These are phyloP conservation scores for Colletotrichum incanum DNA, from an alignment of 2,329 filamentous ascomycete genomes.

Conservation along the genomic window DNA sequence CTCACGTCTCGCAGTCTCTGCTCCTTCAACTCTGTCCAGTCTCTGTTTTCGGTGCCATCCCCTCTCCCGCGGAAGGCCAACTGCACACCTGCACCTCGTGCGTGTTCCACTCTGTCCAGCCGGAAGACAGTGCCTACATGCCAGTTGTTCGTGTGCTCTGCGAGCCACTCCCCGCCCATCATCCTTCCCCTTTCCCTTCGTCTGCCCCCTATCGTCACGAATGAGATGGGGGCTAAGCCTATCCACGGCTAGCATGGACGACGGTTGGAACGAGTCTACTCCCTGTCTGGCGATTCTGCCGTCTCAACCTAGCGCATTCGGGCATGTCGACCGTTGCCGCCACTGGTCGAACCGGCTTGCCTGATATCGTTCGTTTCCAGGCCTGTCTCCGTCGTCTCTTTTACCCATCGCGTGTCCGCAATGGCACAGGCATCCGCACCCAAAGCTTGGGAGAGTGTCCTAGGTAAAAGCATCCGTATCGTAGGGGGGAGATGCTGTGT, in stretches of 20 bases:
- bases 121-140: not conserved
- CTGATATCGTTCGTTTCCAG: constrained; percentile 26
- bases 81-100: not conserved
- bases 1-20: not conserved
- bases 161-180: not conserved
- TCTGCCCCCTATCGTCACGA: constrained; percentile 8
- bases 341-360: constrained; percentile 8
- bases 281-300: constrained; percentile 30
- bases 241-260: constrained; percentile 9
- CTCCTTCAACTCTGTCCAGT: not conserved
- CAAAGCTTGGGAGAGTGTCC: not conserved
- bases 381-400: constrained; percentile 1
- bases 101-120: too few species aligned
- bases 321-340: constrained; percentile 28
- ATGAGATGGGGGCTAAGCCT: constrained; percentile 20
- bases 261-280: constrained; percentile 31
- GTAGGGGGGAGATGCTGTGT: not conserved
- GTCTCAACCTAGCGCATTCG: constrained; percentile 13
- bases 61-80: not conserved
- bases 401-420: not conserved
- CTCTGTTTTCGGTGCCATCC: not conserved
- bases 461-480: not conserved
- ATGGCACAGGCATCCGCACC: not conserved
- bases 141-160: not conserved
- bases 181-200: not conserved